Base-by-base conservation (phyloP, 768 basidiomycete species). In the Lactarius quietus region DNA sequence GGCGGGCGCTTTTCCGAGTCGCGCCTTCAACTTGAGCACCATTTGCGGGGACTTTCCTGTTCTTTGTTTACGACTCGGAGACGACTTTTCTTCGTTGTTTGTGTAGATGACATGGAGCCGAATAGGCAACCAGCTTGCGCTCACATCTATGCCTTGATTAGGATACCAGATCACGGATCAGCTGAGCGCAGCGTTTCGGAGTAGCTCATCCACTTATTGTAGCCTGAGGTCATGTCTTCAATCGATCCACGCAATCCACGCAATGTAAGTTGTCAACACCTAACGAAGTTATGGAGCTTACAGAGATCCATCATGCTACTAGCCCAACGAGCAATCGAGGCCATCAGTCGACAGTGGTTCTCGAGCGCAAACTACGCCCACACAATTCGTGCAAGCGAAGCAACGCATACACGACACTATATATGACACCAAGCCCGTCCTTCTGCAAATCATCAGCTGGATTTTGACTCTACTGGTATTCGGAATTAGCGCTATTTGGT, bases 391-490 rank as follows among this genome's bases (percentile, higher is more conserved):
- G 18, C 23, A 15, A 36, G 2, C 59, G 58, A 43, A 17, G 12
- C 26, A 60, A n/a, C 41, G 26, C 53, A 8, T 60, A 17, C 0
- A 45, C 41, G 18, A 55, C 8, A 36, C 8, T 29, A 26, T 64
- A 6, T 7, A 35, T 18, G 52, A n/a, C 6, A 29, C 38, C 29
- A 60, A 31, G n/a, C 39, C 41, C 53, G 23, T 31, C 35, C n/a
- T 60, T 38, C 58, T 60, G n/a, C n/a, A 17, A 10, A 59, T 59
- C 35, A 8, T 65, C 35, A 60, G 59, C 43, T 60, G 53, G 64
- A 8, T 56, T 23, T 48, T 60, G 35, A 65, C 64, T 1, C 2
- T 60, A 1, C 59, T 38, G 28, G 14, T 55, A 60, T 60, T 26
- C 15, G 6, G 3, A 20, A 38, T 60, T 9, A 48, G 53, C 12